phyloP scores from a whole-genome alignment of 768 basidiomycete species.

The Kondoa malvinella region DNA sequence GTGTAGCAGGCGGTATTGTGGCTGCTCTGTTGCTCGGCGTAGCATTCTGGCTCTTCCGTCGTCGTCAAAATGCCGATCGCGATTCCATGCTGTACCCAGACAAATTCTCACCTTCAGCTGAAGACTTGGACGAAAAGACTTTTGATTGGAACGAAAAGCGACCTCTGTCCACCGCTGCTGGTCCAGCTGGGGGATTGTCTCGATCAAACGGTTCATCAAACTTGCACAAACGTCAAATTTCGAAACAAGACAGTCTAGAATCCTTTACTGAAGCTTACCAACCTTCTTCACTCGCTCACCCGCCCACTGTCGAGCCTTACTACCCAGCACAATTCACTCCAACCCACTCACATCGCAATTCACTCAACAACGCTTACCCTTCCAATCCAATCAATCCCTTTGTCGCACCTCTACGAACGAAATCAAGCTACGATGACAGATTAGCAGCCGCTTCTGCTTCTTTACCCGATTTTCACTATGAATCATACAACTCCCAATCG shows the following conservation, averaged over 20 bases:
- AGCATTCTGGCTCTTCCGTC: not conserved
- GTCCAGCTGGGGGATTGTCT: not conserved
- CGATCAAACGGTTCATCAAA: not conserved
- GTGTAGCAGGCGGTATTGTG: not conserved
- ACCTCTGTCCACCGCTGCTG: not conserved
- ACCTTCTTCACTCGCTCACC: constrained; percentile 1
- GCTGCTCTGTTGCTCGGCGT: not conserved
- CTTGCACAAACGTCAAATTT: not conserved
- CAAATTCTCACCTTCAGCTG: not conserved
- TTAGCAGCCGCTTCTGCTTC: not conserved
- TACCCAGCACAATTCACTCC: not conserved
- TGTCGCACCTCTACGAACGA: not conserved
- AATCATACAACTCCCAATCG: not conserved
- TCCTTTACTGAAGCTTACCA: constrained; percentile 1
- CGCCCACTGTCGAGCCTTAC: not conserved
- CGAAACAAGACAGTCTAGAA: not conserved
- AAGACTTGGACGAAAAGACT: not conserved
- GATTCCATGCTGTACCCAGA: not conserved
- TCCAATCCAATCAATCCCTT: not conserved
- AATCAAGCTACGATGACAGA: not conserved
- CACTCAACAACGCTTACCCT: not conserved
- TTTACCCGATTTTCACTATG: constrained; percentile 1
- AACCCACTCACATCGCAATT: not conserved
- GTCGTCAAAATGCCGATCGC: not conserved
- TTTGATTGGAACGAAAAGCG: not conserved